Evolutionary conservation across 306 rosid genomes (phyloP).

Genomic region (Citrullus amarus): DNA sequence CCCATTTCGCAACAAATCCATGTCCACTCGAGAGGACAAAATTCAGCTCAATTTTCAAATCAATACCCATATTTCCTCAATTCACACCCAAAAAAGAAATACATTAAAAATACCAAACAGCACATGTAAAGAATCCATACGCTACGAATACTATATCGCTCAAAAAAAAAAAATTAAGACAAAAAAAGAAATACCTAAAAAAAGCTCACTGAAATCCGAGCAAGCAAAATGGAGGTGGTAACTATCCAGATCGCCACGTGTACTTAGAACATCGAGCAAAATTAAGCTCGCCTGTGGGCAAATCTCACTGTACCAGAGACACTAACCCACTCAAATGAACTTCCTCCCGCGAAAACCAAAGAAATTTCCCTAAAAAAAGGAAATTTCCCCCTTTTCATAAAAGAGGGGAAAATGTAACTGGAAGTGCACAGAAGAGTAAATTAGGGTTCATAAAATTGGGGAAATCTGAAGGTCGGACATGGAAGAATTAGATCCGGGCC

Average conservation of each 20-base stretch:
- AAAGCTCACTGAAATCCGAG: constrained; percentile 53
- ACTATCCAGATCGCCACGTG: constrained; percentile 84
- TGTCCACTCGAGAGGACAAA: constrained; percentile 1
- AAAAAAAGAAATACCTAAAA: constrained; percentile 7
- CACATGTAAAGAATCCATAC: constrained; percentile 10
- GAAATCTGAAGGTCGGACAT: background rate
- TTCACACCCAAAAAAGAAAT: constrained; percentile 12
- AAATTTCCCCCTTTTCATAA: background rate
- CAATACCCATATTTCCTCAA: constrained; percentile 12
- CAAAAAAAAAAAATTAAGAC: background rate
- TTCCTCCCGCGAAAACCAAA: constrained; percentile 6
- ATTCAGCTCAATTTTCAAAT: constrained; percentile 27
- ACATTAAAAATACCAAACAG: constrained; percentile 13
- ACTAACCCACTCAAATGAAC: constrained; percentile 25
- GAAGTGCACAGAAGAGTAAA: background rate
- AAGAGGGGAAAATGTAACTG: constrained; percentile 12
- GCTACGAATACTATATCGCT: background rate
- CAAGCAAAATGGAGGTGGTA: constrained; percentile 32
- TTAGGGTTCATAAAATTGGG: constrained; percentile 3
- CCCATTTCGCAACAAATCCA: constrained; percentile 13
- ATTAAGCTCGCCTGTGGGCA: constrained; percentile 29
- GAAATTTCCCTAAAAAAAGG: constrained; percentile 12
- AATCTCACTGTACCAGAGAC: constrained; percentile 42
- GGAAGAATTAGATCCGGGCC: constrained; percentile 20
- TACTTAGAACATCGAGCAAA: constrained; percentile 43